Evolutionary conservation across 2,329 filamentous ascomycete genomes (phyloP).

Genomic region (Akanthomyces dipterigenus): DNA sequence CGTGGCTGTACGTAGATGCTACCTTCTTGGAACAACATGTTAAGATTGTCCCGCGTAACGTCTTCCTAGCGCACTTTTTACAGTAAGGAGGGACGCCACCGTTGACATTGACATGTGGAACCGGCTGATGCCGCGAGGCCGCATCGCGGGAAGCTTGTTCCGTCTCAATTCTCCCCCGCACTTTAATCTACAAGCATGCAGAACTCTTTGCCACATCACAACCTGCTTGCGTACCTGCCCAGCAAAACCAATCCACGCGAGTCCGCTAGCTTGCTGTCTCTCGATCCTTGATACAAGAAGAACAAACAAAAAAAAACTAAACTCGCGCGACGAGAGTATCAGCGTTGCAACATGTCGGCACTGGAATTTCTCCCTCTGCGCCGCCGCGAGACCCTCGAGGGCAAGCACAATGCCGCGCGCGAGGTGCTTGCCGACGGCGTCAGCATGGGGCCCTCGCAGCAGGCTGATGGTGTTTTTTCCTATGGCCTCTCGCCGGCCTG

Average conservation of each 20-base stretch:
- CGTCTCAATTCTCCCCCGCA: conserved; percentile 5
- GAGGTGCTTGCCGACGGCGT: conserved; percentile 1
- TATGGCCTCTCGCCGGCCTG: background rate
- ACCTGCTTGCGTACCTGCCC: background rate
- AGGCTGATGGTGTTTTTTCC: background rate
- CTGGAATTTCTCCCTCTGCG: background rate
- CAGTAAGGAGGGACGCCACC: background rate
- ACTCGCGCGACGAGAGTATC: background rate
- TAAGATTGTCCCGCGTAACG: background rate
- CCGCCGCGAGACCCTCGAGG: conserved; percentile 5
- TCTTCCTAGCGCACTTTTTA: background rate
- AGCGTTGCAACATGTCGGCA: background rate
- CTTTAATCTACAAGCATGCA: background rate
- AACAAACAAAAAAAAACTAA: background rate
- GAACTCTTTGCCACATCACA: background rate
- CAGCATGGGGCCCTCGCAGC: background rate
- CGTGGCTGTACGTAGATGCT: background rate
- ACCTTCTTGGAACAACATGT: background rate
- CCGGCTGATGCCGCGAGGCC: background rate
- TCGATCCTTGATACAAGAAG: background rate
- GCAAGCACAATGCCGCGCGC: conserved; percentile 2
- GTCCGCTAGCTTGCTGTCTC: background rate
- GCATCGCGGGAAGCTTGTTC: background rate
- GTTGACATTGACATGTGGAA: background rate
- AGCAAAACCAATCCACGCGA: background rate